Evolutionary conservation across 2,329 filamentous ascomycete genomes (phyloP), one percentile per base, ranked within the genome.

Genomic region (Trichoderma koningii): DNA sequence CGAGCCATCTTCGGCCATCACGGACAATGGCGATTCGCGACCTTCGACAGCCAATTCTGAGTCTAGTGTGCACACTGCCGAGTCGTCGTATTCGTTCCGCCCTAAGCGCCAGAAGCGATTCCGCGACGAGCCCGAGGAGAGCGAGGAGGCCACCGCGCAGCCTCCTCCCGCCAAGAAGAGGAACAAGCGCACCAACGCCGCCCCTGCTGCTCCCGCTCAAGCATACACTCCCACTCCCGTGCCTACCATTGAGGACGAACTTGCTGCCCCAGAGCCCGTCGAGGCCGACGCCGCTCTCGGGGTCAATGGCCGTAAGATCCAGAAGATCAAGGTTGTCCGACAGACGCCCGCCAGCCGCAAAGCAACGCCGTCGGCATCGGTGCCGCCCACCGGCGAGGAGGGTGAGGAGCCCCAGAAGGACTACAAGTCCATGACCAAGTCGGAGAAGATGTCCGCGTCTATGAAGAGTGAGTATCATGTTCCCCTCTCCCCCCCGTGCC

Each of bases 371-470:
- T 66, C 69, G 48, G 34, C 34, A 14, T 52, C 48, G 65, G 73
- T 69, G 17, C 55, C 64, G 19, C 63, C 68, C 14, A 61, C 68
- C 26, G 65, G 61, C 4, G 76, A 74, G 4, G 76, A 77, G 12
- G 74, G 71, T 15, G 79, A 81, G 28, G 79, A 82, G 65, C 70
- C 73, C 19, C 72, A 69, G 53, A 86, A 87, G 76, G 83, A 86
- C 60, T 87, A 87, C 70, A 81, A 82, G 42, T 79, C 82, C 50
- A 87, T 87, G 84, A 87, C 83, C 55, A 87, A 87, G 76, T 86
- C 83, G 34, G 85, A 87, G 75, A 87, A 87, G 79, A 87, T 87
- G 85, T 85, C 83, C n/a, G 81, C 81, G 19, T 87, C 84, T 3
- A 87, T 87, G 85, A 86, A 86, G 77, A 83, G 85, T 87, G 78